phyloP scores from a whole-genome alignment of 2,329 filamentous ascomycete species.

The Pseudogymnoascus sp. region DNA sequence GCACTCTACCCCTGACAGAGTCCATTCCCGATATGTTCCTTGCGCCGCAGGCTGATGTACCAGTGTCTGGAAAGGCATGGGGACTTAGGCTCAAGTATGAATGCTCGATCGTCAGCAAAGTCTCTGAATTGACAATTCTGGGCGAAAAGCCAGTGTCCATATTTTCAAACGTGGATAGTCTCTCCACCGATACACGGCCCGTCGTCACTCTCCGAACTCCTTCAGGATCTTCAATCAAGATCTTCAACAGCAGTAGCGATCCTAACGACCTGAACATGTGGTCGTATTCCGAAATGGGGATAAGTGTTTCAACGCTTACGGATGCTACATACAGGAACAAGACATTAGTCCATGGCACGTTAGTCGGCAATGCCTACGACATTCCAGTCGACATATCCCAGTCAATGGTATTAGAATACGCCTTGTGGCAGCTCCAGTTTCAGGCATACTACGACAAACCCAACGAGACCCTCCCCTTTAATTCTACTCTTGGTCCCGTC shows the following conservation, averaged over 20 bases:
- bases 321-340: not conserved
- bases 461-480: not conserved
- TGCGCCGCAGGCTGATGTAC: conserved; percentile 1
- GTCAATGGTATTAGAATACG: not conserved
- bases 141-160: not conserved
- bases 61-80: conserved; percentile 2
- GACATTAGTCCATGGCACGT: not conserved
- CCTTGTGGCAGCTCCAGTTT: not conserved
- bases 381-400: not conserved
- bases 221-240: not conserved
- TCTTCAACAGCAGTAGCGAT: not conserved
- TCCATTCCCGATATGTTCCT: conserved; percentile 5
- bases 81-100: conserved; percentile 3
- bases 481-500: not conserved
- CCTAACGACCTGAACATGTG: not conserved
- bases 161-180: no score
- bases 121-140: conserved; percentile 2
- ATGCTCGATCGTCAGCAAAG: not conserved
- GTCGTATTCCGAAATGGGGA: not conserved
- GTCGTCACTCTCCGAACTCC: not conserved
- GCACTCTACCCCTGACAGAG: not conserved
- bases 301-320: not conserved
- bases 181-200: no score
- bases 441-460: not conserved
- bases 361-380: not conserved